A percentile compares a stretch with the other conserved stretches of the same genome.
Evolutionary conservation across 768 basidiomycete species (phyloP).

Genomic region (Mycena haematopus): DNA sequence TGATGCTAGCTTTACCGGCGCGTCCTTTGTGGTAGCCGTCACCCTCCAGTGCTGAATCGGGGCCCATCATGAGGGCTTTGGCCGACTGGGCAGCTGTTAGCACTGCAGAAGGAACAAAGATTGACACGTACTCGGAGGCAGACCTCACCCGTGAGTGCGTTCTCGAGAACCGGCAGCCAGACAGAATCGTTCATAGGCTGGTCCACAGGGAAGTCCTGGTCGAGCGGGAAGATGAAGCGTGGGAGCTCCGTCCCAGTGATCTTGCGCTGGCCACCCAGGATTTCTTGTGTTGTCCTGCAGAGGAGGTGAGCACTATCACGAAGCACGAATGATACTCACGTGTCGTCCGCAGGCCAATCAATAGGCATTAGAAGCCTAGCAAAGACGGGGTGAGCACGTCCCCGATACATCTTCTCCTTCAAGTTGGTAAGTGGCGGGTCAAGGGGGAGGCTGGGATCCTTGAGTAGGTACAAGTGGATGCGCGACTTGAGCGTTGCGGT

Average conservation of each 20-base stretch:
- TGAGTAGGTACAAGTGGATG: not conserved
- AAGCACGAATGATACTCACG: not conserved
- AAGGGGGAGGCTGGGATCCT: not conserved
- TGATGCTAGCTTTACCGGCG: not conserved
- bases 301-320: not conserved
- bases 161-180: too few species aligned
- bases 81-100: too few species aligned
- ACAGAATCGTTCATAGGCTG: too few species aligned
- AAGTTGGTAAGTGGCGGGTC: not conserved
- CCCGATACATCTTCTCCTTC: not conserved
- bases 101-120: too few species aligned
- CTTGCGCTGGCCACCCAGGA: not conserved
- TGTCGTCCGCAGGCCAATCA: not conserved
- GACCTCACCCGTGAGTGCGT: too few species aligned
- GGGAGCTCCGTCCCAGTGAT: not conserved
- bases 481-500: not conserved
- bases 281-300: not conserved
- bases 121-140: too few species aligned
- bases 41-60: not conserved
- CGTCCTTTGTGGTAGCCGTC: conserved; percentile 19
- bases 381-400: not conserved
- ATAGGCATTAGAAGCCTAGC: not conserved
- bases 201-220: conserved; percentile 2
- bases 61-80: conserved; percentile 4
- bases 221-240: conserved; percentile 2